Evolutionary conservation across 75 land plant genomes (phyloP).

Genomic region (Cupressus sempervirens): DNA sequence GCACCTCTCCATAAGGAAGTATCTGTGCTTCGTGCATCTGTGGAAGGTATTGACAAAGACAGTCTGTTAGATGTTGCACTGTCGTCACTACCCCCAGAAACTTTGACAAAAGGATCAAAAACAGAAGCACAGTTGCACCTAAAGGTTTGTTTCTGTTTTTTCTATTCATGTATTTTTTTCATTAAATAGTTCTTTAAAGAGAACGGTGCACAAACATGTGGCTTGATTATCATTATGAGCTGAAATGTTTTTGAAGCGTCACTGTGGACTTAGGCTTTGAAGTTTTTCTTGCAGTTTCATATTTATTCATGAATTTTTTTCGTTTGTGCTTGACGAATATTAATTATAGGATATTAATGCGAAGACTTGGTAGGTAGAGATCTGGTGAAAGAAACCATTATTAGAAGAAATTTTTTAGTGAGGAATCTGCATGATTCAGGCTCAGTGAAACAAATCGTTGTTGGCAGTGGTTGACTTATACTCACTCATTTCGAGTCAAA

Average conservation of each 20-base stretch:
- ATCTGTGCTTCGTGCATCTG: slow-evolving; percentile 35
- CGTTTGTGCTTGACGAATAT: background rate
- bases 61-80: slow-evolving; percentile 61
- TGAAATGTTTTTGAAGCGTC: background rate
- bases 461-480: background rate
- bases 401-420: background rate
- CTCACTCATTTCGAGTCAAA: background rate
- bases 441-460: background rate
- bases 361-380: background rate
- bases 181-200: background rate
- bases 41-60: slow-evolving; percentile 62
- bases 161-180: background rate
- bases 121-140: slow-evolving; percentile 59
- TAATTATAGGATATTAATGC: background rate
- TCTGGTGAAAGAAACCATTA: background rate
- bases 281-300: background rate
- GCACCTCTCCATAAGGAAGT: slow-evolving; percentile 65
- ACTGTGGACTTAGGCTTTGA: background rate
- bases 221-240: background rate
- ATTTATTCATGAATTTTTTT: background rate
- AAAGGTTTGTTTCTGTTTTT: slow-evolving; percentile 44
- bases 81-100: slow-evolving; percentile 74
- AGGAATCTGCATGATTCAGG: background rate
- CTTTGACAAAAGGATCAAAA: slow-evolving; percentile 42
- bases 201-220: background rate